Base-by-base conservation (phyloP, 106 monocot species). In the Apostasia shenzhenica region DNA sequence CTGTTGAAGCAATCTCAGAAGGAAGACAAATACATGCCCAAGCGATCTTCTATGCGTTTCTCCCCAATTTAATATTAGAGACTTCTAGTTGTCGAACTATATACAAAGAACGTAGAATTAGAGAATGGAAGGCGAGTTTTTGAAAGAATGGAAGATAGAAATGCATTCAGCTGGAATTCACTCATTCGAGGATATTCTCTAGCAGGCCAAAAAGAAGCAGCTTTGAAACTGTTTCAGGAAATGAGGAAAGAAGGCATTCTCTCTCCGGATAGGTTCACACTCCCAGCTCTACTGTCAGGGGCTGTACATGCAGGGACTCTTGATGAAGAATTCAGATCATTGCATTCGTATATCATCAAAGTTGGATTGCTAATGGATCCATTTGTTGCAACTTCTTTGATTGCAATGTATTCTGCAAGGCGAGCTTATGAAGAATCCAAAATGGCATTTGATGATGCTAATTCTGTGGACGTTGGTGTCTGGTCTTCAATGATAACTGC, bases 401-500 rank as follows among this genome's bases (percentile, higher is more conserved):
- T 80, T 6, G 40, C 71, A 3, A 48, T 71, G 59, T 75, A 71
- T 63, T 70, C 75, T 8, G 39, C 6, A 39, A 75, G 37, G 4
- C 59, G 37, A 45, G 59, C 6, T 8, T 53, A 71, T 13, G 53
- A 64, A 9, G 45, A 74, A 47, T 70, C 68, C 43, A 62, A 48
- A 11, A 13, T 70, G 10, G 60, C 48, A 8, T 80, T 74, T 42
- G 55, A 53, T 12, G 57, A 75, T 41, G 56, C 56, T 3, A 65
- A 50, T 65, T 75, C 66, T 40, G 45, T 1, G 9, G 75, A 75
- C 41, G 54, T 26, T 59, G 74, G 48, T 14, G 66, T 80, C 41
- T 80, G 65, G 75, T 75, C 80, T 12, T 65, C 74, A 4, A 80
- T 80, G 56, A 75, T 75, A 1, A 70, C 80, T 13, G 70, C 80